Evolutionary conservation across 78 protist species (phyloP).

Genomic region (Bodo saltans): DNA sequence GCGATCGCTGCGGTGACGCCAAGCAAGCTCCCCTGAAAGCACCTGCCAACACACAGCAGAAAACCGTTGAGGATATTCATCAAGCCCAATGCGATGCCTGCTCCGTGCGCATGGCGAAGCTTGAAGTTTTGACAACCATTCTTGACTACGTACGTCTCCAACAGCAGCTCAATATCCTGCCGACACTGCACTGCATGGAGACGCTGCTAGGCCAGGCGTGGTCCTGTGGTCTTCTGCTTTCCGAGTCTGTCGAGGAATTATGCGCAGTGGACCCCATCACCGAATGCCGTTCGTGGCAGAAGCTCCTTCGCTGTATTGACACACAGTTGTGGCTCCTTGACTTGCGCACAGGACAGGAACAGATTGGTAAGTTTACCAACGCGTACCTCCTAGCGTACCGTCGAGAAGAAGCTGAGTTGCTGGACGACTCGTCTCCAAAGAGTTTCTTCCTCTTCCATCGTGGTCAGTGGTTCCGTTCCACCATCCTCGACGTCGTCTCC

Average conservation of each 20-base stretch:
- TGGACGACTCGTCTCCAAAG: background rate
- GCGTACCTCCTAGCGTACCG: background rate
- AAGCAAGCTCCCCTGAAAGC: background rate
- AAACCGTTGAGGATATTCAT: background rate
- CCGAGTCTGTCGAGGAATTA: background rate
- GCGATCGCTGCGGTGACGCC: background rate
- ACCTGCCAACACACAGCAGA: background rate
- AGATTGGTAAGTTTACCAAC: background rate
- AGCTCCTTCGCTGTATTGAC: background rate
- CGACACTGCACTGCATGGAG: background rate
- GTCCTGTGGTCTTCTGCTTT: background rate
- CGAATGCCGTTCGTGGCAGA: background rate
- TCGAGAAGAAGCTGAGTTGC: background rate
- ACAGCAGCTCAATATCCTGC: background rate
- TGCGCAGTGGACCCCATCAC: too few relatives aligned
- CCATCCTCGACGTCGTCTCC: background rate
- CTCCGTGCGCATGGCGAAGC: background rate
- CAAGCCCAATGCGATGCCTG: background rate
- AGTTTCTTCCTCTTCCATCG: constrained; percentile 2
- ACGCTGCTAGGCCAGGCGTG: background rate
- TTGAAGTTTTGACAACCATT: background rate
- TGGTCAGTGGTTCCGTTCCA: background rate
- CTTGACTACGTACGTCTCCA: background rate
- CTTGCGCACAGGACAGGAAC: constrained; percentile 6
- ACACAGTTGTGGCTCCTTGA: background rate